These are phyloP conservation scores for Cryphonectria radicalis DNA, from an alignment of 2,329 filamentous ascomycete genomes.

Conservation along the genomic window DNA sequence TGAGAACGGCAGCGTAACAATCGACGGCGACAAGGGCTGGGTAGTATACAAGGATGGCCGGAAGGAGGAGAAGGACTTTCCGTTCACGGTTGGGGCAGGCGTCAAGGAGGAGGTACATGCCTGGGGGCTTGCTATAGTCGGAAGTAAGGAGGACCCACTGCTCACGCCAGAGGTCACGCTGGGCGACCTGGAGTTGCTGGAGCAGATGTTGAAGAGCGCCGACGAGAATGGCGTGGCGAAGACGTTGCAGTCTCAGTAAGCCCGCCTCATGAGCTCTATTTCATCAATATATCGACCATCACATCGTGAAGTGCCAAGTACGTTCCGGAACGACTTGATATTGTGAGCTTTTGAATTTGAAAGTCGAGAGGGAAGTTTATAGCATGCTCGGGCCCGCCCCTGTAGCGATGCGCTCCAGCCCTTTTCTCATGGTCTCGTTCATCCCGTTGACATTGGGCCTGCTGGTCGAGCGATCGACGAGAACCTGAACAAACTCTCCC, in stretches of 20 bases:
- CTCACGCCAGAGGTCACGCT: constrained; percentile 63
- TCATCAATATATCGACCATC: not conserved
- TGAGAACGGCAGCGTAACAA: constrained; percentile 59
- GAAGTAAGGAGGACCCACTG: constrained; percentile 52
- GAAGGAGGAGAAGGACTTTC: constrained; percentile 35
- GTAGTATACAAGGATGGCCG: constrained; percentile 28
- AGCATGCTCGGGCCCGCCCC: constrained; percentile 36
- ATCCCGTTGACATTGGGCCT: constrained; percentile 71
- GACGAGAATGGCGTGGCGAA: constrained; percentile 46
- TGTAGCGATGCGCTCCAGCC: constrained; percentile 60
- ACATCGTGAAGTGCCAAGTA: not conserved
- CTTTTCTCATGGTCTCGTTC: constrained; percentile 59
- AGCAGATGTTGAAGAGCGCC: constrained; percentile 54
- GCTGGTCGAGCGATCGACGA: constrained; percentile 75
- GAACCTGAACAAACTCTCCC: constrained; percentile 81
- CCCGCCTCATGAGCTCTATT: not conserved
- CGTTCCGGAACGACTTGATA: not conserved
- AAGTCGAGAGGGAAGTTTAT: not conserved
- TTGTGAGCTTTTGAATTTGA: not conserved
- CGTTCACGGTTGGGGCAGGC: constrained; percentile 41
- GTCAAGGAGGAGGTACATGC: constrained; percentile 64
- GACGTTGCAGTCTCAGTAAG: constrained; percentile 45
- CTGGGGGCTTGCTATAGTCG: constrained; percentile 59
- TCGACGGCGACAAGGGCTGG: constrained; percentile 45
- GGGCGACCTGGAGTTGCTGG: constrained; percentile 63